Evolutionary conservation across 805 yeast genomes (phyloP).

Genomic region (Pachysolen tannophilus): DNA sequence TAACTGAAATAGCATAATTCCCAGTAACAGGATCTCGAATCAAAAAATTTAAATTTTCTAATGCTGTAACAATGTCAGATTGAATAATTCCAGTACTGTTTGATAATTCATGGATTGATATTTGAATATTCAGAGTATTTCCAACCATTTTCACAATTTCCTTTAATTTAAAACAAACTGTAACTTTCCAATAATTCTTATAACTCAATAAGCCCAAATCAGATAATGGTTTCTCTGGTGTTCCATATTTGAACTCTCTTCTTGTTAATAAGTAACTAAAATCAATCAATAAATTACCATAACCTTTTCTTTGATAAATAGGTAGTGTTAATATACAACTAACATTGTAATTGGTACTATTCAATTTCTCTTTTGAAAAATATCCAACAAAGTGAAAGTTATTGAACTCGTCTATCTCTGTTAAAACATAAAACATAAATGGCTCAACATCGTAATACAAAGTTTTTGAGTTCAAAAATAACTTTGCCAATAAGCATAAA

Average conservation of each 20-base stretch:
- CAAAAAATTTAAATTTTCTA: constrained; percentile 68
- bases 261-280: constrained; percentile 77
- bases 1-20: constrained; percentile 45
- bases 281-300: constrained; percentile 82
- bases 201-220: constrained; percentile 82
- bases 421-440: constrained; percentile 78
- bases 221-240: constrained; percentile 93
- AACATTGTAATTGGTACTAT: constrained; percentile 70
- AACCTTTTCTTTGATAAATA: constrained; percentile 78
- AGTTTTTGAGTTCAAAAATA: constrained; percentile 86
- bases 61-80: constrained; percentile 79
- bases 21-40: constrained; percentile 35
- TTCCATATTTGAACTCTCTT: constrained; percentile 72
- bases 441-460: constrained; percentile 95
- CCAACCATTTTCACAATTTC: constrained; percentile 10
- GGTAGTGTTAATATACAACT: constrained; percentile 91
- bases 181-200: constrained; percentile 76
- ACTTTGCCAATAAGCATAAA: constrained; percentile 79
- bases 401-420: constrained; percentile 47
- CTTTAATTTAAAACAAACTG: constrained; percentile 44
- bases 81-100: constrained; percentile 76
- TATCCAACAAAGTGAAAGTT: constrained; percentile 85
- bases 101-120: constrained; percentile 57
- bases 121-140: constrained; percentile 4
- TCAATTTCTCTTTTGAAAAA: constrained; percentile 81